These are phyloP conservation scores for Hypoxylon subgilvum DNA, from an alignment of 495 filamentous ascomycete genomes.

Conservation along the genomic window DNA sequence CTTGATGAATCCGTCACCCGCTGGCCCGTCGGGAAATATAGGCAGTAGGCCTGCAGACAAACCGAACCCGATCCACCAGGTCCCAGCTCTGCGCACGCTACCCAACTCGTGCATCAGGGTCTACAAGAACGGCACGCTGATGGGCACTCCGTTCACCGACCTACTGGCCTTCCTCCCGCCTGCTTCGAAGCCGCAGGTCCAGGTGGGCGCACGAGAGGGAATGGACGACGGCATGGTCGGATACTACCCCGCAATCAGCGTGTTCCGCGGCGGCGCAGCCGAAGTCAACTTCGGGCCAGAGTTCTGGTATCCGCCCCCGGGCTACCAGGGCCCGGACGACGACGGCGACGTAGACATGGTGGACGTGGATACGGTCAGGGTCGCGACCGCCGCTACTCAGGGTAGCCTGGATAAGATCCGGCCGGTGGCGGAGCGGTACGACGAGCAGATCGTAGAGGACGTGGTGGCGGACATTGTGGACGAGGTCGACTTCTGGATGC, in stretches of 20 bases:
- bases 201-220: constrained; percentile 76
- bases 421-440: constrained; percentile 78
- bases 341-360: constrained; percentile 61
- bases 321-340: constrained; percentile 35
- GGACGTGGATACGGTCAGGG: constrained; percentile 40
- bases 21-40: constrained; percentile 50
- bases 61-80: constrained; percentile 73
- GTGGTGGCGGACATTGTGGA: constrained; percentile 90
- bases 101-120: constrained; percentile 85
- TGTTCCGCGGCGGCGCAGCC: constrained; percentile 87
- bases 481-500: constrained; percentile 81
- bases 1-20: constrained; percentile 73
- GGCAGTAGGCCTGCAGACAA: constrained; percentile 51
- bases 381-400: constrained; percentile 5
- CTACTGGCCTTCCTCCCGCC: constrained; percentile 92
- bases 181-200: constrained; percentile 76
- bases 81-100: constrained; percentile 76
- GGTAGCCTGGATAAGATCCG: constrained; percentile 47
- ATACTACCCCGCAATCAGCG: constrained; percentile 92
- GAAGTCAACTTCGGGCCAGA: constrained; percentile 89
- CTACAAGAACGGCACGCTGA: constrained; percentile 86
- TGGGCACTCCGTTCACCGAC: constrained; percentile 88
- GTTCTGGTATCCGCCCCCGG: constrained; percentile 85
- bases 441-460: constrained; percentile 96
- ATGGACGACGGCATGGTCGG: constrained; percentile 93